Conservation (phyloP, 2,329 filamentous ascomycete species). For the Fusarium protoensiforme region DNA sequence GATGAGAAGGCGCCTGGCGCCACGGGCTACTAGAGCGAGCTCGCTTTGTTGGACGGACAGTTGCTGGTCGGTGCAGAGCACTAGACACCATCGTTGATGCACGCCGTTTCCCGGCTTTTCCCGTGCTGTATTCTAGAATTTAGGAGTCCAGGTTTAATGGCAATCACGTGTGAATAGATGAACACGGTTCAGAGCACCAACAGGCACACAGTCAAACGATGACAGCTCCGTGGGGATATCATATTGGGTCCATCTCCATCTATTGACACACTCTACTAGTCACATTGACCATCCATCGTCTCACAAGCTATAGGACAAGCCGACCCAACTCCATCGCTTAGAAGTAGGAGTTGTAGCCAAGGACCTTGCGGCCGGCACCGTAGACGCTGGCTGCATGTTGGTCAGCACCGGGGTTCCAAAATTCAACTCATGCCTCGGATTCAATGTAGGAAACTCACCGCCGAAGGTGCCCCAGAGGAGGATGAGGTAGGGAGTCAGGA, state of each 20-base stretch:
- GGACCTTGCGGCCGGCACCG: constrained; percentile 77
- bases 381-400: constrained; percentile 66
- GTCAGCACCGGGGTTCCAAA: constrained; percentile 13
- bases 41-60: constrained; percentile 10
- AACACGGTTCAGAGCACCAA: constrained; percentile 25
- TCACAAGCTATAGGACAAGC: constrained; percentile 15
- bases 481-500: constrained; percentile 76
- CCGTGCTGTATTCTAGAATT: constrained; percentile 45
- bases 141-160: constrained; percentile 47
- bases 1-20: constrained; percentile 86
- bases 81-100: constrained; percentile 32
- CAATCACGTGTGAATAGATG: constrained; percentile 44
- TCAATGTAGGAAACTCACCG: constrained; percentile 59
- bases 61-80: constrained; percentile 36
- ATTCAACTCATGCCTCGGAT: not conserved
- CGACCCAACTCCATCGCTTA: constrained; percentile 46
- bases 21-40: constrained; percentile 64
- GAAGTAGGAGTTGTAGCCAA: constrained; percentile 85
- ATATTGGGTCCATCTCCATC: constrained; percentile 29
- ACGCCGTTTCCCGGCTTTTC: constrained; percentile 38
- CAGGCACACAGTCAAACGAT: constrained; percentile 1
- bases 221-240: constrained; percentile 24
- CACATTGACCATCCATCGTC: constrained; percentile 30
- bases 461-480: constrained; percentile 71
- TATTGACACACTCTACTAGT: constrained; percentile 43